Evolutionary conservation across 352 stramenopile genomes (phyloP).

Genomic region (Peronosclerospora sorghi): DNA sequence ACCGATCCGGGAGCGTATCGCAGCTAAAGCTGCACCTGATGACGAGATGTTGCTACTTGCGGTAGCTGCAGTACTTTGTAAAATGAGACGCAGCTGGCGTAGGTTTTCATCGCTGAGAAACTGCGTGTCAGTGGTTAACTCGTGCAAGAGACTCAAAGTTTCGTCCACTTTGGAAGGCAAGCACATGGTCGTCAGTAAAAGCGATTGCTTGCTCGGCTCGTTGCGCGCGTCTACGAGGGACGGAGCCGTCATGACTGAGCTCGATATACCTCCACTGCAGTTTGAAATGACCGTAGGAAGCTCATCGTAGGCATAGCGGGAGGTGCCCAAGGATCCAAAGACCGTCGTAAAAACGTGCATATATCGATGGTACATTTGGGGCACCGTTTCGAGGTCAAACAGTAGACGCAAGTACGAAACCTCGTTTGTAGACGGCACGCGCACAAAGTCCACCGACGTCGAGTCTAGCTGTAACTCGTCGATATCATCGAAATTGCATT

Average conservation of each 20-base stretch:
- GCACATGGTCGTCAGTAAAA: conserved; percentile 58
- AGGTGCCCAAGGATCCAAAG: conserved; percentile 66
- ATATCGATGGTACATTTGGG: conserved; percentile 51
- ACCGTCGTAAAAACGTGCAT: conserved; percentile 61
- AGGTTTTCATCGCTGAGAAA: conserved; percentile 61
- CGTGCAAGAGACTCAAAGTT: conserved; percentile 40
- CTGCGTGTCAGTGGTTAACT: conserved; percentile 66
- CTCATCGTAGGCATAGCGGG: conserved; percentile 46
- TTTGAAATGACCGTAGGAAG: conserved; percentile 67
- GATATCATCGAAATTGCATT: conserved; percentile 40
- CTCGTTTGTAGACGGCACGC: conserved; percentile 72
- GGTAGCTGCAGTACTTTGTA: conserved; percentile 58
- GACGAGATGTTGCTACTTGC: conserved; percentile 66
- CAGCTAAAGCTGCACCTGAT: conserved; percentile 46
- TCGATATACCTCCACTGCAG: conserved; percentile 65
- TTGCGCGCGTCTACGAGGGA: conserved; percentile 36
- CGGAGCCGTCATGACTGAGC: conserved; percentile 37
- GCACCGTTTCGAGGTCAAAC: conserved; percentile 45
- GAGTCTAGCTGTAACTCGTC: conserved; percentile 28
- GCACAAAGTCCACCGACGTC: conserved; percentile 37
- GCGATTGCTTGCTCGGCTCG: conserved; percentile 34
- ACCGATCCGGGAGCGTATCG: conserved; percentile 41
- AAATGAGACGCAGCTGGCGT: conserved; percentile 54
- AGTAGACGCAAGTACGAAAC: conserved; percentile 71
- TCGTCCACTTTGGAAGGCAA: conserved; percentile 65